Conservation (phyloP, 2,329 filamentous ascomycete genomes). For the Fusarium scirpi region DNA sequence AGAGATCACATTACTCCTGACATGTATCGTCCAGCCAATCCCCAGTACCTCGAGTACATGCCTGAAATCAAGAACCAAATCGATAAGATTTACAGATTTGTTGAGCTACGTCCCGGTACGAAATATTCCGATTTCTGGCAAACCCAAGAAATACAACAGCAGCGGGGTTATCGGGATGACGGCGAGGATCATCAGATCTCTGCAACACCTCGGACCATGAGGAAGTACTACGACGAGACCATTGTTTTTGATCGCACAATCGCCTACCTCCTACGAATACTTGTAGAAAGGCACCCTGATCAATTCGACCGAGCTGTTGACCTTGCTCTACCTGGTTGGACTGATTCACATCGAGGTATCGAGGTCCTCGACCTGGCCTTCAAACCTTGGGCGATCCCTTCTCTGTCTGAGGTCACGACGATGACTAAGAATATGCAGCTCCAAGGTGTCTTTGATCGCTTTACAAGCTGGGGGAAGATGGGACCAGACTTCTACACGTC, state of each 20-base stretch:
- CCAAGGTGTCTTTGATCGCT: background rate
- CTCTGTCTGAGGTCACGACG: background rate
- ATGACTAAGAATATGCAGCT: background rate
- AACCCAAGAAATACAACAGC: too few relatives aligned
- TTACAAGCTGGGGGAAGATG: background rate
- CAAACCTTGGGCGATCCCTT: background rate
- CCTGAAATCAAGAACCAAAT: background rate
- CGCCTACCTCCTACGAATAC: background rate
- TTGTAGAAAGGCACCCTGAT: background rate
- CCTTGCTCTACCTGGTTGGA: background rate
- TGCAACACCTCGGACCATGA: background rate
- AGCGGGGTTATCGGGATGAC: too few relatives aligned
- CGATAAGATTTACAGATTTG: background rate
- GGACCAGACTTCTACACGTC: accelerated
- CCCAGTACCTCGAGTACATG: background rate
- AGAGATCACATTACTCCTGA: background rate
- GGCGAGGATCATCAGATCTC: too few relatives aligned
- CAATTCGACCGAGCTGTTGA: background rate
- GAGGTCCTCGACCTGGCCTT: background rate
- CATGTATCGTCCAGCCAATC: background rate
- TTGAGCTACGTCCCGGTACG: background rate
- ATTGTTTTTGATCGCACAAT: background rate
- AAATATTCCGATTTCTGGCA: too few relatives aligned
- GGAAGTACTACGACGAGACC: background rate
- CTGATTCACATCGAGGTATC: background rate